Percentiles rank a stretch among this genome's conserved stretches.
Evolutionary conservation across 1,284 basidiomycete species (phyloP).

Genomic region (Jaminaea rosea): DNA sequence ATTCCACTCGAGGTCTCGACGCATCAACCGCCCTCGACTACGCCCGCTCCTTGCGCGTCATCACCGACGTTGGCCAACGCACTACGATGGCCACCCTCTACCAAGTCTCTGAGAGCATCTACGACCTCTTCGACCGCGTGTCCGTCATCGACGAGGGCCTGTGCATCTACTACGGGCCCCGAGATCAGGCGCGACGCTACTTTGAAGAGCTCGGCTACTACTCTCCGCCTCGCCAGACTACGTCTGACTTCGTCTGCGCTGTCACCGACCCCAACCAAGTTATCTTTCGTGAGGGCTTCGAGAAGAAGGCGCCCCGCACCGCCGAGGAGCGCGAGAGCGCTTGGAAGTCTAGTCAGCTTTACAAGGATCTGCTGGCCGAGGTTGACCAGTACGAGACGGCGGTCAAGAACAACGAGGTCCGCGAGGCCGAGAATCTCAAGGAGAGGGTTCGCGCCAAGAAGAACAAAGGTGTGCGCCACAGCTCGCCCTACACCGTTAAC

Average conservation of each 20-base stretch:
- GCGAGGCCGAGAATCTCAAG: constrained; percentile 18
- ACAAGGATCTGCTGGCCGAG: constrained; percentile 20
- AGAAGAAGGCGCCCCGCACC: constrained; percentile 48
- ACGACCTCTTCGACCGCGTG: constrained; percentile 28
- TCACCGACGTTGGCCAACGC: constrained; percentile 33
- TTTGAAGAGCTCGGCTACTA: constrained; percentile 36
- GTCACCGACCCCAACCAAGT: constrained; percentile 61
- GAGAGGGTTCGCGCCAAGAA: constrained; percentile 21
- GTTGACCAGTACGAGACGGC: constrained; percentile 30
- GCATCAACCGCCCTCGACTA: constrained; percentile 37
- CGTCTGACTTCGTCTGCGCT: constrained; percentile 53
- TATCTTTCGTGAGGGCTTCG: constrained; percentile 52
- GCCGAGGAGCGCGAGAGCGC: constrained; percentile 28
- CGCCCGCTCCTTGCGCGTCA: constrained; percentile 24
- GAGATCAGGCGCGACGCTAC: constrained; percentile 25
- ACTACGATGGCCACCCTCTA: constrained; percentile 37
- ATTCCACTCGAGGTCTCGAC: constrained; percentile 34
- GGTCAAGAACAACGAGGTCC: constrained; percentile 15
- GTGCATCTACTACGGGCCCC: constrained; percentile 49
- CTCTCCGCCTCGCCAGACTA: constrained; percentile 23
- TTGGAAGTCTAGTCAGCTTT: constrained; percentile 24
- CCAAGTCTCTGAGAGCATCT: constrained; percentile 34
- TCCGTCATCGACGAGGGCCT: constrained; percentile 33
- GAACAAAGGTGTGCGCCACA: constrained; percentile 27
- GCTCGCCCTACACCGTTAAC: constrained; percentile 26